Evolutionary conservation across 2,329 filamentous ascomycete species (phyloP), one percentile per base, ranked within the genome.

Genomic region (Delphinella strobiligena): DNA sequence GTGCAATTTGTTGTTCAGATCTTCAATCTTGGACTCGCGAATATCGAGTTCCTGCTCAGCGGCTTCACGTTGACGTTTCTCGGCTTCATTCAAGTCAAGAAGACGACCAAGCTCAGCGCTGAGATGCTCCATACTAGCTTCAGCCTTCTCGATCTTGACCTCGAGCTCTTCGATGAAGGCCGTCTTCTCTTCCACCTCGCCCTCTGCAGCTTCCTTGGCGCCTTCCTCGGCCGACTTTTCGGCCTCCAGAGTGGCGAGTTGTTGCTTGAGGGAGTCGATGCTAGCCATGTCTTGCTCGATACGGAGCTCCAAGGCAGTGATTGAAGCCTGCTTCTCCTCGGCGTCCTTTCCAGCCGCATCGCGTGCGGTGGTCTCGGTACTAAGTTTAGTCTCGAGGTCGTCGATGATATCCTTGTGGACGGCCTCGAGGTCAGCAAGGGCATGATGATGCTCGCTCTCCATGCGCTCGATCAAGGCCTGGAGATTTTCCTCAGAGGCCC

Each of bases 1-100:
- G 16, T 60, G 56, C 4, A 68, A 49, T 39, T 60, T 60, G 17
- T 54, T 38, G 15, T 63, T 57, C 16, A 67, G 54, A 5, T 58
- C 56, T 4, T 58, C 60, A 32, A 69, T 59, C 39, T 61, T 51
- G 5, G 51, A 54, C 38, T 64, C 61, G 17, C 59, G 57, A 9
- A 61, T 56, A 24, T 68, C 64, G 1, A 69, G 54, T 17, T 59
- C 60, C 8, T 49, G 49, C 47, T 68, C 62, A 3, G 62, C 64
- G 15, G 56, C 53, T 42, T 67, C 61, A 19, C 62, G 63, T 48
- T 68, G 62, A 4, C 45, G 47, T 17, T 56, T 60, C 50, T 68
- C 64, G n/a, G 55, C 49, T 9, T 60, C 58, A 27, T 62, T 56
- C 16, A 61, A 52, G 4, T 49, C 44, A 15, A 57, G 60, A 17